These are phyloP conservation scores for Fusarium xylarioides DNA, from an alignment of 2,329 filamentous ascomycete genomes.

Conservation along the genomic window DNA sequence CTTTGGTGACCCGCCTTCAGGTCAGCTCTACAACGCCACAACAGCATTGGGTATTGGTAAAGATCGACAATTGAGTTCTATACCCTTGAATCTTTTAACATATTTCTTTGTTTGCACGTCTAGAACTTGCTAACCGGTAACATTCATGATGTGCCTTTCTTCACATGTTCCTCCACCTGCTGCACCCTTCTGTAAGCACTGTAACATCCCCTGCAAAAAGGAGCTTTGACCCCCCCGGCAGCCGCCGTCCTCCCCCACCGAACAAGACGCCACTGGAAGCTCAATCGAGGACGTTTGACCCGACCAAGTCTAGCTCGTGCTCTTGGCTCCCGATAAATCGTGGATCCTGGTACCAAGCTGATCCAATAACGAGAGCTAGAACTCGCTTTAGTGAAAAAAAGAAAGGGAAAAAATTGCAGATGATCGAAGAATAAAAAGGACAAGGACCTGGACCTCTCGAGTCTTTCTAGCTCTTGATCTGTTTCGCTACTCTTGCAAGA, in stretches of 20 bases:
- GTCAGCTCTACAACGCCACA: conserved; percentile 21
- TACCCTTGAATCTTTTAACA: accelerated
- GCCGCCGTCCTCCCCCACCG: conserved; percentile 23
- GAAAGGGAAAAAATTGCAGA: conserved; percentile 32
- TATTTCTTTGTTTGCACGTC: not conserved
- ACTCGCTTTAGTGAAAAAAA: conserved; percentile 11
- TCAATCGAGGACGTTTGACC: conserved; percentile 29
- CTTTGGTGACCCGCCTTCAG: conserved; percentile 7
- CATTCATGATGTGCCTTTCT: not conserved
- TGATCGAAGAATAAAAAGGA: conserved; percentile 31
- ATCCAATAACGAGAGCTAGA: conserved; percentile 16
- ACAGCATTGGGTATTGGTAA: not conserved
- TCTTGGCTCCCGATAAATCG: conserved; percentile 36
- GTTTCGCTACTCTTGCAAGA: not conserved
- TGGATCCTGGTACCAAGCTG: conserved; percentile 6
- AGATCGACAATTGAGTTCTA: not conserved
- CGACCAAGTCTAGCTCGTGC: conserved; percentile 9
- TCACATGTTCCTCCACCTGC: not conserved
- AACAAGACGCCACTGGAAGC: conserved; percentile 19
- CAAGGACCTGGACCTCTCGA: conserved; percentile 9
- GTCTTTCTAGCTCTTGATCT: not conserved
- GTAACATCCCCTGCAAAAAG: conserved; percentile 10
- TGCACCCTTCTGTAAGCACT: conserved; percentile 29
- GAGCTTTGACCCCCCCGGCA: conserved; percentile 29
- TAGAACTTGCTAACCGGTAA: no score